Base-by-base conservation (phyloP, 2,329 filamentous ascomycete genomes). In the Leptographium lundbergii region DNA sequence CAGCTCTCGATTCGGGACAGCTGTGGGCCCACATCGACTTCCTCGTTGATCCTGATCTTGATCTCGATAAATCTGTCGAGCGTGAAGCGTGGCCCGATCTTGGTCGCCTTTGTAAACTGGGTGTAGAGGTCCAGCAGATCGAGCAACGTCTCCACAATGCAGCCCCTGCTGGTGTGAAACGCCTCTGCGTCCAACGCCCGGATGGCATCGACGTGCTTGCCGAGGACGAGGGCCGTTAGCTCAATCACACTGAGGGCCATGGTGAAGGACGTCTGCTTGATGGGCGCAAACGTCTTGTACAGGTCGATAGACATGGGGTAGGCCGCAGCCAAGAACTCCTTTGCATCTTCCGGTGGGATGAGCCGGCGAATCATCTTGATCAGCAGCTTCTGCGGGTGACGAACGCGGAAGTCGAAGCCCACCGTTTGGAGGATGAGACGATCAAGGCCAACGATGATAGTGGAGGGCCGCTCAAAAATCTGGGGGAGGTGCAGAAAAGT, bases 41-140 rank as follows among this genome's bases (percentile, higher is more conserved):
- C 87, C 66, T 88, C 82, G 71, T 97, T 96, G 62, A 96, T 78
- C 27, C 82, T 79, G 63, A 97, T 96, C 69, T 94, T 89, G 65
- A 95, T 84, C 63, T 87, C 83, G 68, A 97, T 89, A 69, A 96
- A 92, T 58, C 80, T 81, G 65, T 92, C 86, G 51, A 92, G 77
- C 54, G 86, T 81, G 71, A 89, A 87, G 54, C 81, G 75, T 19
- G 81, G 77, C 7, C 91, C 91, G 24, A 96, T 77, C 56, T 86
- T 83, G 39, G 91, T 96, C 57, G 80, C 77, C 64, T 82, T 81
- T 58, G 84, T 82, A 68, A 95, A 87, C 67, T 95, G 88, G 0
- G 90, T 94, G 71, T 96, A 97, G 3, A 97, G 80, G 67, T 99
- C 92, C 29, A 97, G 80, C 0, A 96, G 78, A 68, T 97, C 94